A percentile compares a stretch with the other conserved stretches of the same genome.
phyloP scores from a whole-genome alignment of 495 filamentous ascomycete genomes.

The Stereocaulon alpinum region DNA sequence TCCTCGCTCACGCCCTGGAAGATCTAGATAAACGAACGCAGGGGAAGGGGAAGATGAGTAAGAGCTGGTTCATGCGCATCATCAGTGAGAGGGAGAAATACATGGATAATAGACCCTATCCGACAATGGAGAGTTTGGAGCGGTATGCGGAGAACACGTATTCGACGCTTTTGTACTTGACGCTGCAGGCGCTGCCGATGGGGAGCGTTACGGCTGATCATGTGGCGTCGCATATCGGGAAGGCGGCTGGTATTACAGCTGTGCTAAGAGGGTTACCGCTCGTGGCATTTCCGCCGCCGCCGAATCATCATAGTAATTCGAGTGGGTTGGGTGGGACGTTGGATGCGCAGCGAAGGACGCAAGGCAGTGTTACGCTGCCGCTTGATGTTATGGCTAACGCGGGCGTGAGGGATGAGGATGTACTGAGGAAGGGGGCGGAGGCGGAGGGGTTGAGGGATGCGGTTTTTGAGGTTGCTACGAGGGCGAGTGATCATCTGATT shows the following conservation, averaged over 20 bases:
- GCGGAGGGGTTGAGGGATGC: conserved; percentile 77
- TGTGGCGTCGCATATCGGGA: conserved; percentile 86
- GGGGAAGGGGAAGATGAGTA: conserved; percentile 52
- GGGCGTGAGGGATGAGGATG: conserved; percentile 74
- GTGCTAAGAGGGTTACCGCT: conserved; percentile 75
- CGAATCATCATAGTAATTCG: conserved; percentile 41
- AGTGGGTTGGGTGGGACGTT: conserved; percentile 28
- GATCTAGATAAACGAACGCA: conserved; percentile 47
- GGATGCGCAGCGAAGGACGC: conserved; percentile 32
- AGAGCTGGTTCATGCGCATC: conserved; percentile 70
- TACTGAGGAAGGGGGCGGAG: conserved; percentile 65
- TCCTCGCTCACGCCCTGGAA: conserved; percentile 60
- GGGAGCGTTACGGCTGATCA: conserved; percentile 80
- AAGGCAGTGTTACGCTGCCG: conserved; percentile 66
- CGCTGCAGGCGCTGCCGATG: conserved; percentile 64
- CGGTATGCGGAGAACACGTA: conserved; percentile 91
- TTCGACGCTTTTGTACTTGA: conserved; percentile 83
- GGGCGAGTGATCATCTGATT: conserved; percentile 90
- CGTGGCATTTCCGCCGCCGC: conserved; percentile 65
- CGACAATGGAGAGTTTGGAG: conserved; percentile 62
- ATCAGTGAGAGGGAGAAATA: conserved; percentile 72
- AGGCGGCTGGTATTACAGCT: conserved; percentile 79
- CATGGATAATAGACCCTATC: conserved; percentile 73
- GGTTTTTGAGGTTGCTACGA: conserved; percentile 82
- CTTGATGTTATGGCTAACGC: conserved; percentile 80